phyloP scores from a whole-genome alignment of 2,329 filamentous ascomycete genomes.

The Colletotrichum salicis region DNA sequence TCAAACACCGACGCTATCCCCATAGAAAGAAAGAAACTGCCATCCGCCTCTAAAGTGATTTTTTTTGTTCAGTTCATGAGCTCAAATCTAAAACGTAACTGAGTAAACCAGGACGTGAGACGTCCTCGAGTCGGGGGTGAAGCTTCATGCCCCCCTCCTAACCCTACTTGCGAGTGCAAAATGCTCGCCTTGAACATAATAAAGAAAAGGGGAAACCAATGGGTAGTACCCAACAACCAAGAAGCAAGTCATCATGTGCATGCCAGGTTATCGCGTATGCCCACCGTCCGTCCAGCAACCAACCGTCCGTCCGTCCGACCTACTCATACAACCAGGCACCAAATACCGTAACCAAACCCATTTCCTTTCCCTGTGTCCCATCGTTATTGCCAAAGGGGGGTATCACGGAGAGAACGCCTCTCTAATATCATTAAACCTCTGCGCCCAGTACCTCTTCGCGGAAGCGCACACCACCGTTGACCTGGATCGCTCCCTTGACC shows the following conservation, averaged over 20 bases:
- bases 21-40: not conserved
- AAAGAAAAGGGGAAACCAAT: constrained; percentile 31
- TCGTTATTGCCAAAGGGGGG: constrained; percentile 19
- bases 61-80: constrained; percentile 16
- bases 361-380: constrained; percentile 5
- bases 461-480: constrained; percentile 71
- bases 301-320: constrained; percentile 5
- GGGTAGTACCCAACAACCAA: constrained; percentile 11
- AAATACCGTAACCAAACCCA: constrained; percentile 4
- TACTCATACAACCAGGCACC: constrained; percentile 26
- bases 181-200: constrained; percentile 26
- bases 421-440: constrained; percentile 52
- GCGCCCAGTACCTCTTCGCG: constrained; percentile 68
- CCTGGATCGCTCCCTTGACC: constrained; percentile 78
- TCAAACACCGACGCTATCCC: constrained; percentile 27
- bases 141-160: not conserved
- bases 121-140: not conserved
- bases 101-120: not conserved
- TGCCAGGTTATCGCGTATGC: constrained; percentile 2
- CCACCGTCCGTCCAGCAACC: not conserved
- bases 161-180: constrained; percentile 16
- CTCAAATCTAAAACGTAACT: constrained; percentile 15
- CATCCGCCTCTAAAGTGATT: constrained; percentile 13
- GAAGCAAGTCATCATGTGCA: constrained; percentile 2
- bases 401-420: constrained; percentile 10